Conservation (phyloP, 108 stramenopile genomes). For the Phaeodactylum tricornutum region DNA sequence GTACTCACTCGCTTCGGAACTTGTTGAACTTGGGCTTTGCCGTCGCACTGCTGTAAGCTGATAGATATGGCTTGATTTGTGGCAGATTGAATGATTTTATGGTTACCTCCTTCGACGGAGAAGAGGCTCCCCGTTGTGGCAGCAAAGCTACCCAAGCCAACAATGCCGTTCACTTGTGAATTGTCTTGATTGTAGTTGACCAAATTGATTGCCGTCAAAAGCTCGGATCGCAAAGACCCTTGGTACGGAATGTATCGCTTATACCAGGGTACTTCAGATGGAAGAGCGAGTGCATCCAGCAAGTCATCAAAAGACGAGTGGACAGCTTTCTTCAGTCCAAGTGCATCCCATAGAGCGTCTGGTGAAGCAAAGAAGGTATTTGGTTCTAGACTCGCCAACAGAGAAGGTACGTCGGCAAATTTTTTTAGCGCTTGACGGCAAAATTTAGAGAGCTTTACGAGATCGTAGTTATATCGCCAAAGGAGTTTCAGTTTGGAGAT, state of each 20-base stretch:
- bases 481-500: conserved; percentile 6
- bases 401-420: conserved; percentile 21
- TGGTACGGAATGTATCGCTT: conserved; percentile 19
- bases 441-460: conserved; percentile 15
- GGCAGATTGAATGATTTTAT: conserved; percentile 53
- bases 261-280: conserved; percentile 22
- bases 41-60: conserved; percentile 15
- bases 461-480: conserved; percentile 32
- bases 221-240: conserved; percentile 47
- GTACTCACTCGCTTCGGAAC: conserved; percentile 13
- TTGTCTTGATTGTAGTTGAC: conserved; percentile 67
- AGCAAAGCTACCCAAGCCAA: conserved; percentile 51
- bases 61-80: conserved; percentile 35
- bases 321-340: conserved; percentile 26
- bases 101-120: conserved; percentile 58
- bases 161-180: conserved; percentile 51
- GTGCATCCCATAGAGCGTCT: conserved; percentile 47
- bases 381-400: conserved; percentile 25
- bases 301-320: conserved; percentile 43
- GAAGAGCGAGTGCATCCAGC: conserved; percentile 38
- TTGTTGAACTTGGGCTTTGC: conserved; percentile 4
- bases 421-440: conserved; percentile 20
- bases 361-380: conserved; percentile 56
- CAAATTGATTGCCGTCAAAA: conserved; percentile 45
- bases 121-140: conserved; percentile 30